Evolutionary conservation across 768 basidiomycete species (phyloP).

Genomic region (Panus rudis): DNA sequence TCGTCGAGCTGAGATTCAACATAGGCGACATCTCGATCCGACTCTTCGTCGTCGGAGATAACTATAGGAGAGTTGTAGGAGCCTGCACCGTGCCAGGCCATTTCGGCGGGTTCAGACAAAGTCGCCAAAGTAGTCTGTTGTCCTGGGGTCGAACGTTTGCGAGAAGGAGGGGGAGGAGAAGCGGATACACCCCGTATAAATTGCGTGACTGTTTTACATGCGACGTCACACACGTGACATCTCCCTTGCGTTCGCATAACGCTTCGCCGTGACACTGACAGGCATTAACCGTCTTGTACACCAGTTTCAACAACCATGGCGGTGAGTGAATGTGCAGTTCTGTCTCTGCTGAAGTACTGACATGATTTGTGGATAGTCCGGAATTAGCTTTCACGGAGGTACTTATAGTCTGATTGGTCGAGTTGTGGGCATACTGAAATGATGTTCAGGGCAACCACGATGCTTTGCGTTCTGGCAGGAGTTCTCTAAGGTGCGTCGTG

Average conservation of each 20-base stretch:
- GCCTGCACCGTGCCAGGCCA: slow-evolving; percentile 13
- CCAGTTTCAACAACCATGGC: slow-evolving; percentile 21
- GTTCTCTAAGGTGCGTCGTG: slow-evolving; percentile 54
- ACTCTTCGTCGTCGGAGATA: slow-evolving; percentile 21
- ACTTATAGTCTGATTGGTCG: slow-evolving; percentile 7
- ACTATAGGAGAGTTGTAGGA: slow-evolving; percentile 18
- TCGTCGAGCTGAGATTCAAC: slow-evolving; percentile 18
- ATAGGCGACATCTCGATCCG: slow-evolving; percentile 13
- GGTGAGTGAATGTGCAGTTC: slow-evolving; percentile 11
- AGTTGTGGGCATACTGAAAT: neutral
- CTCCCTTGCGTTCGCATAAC: no score
- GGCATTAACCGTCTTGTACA: no score
- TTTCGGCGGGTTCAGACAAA: no score
- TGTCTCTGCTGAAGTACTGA: neutral
- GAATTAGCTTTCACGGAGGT: slow-evolving; percentile 61
- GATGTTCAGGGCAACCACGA: slow-evolving; percentile 61
- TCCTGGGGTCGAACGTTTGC: no score
- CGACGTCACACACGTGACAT: no score
- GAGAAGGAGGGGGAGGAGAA: no score
- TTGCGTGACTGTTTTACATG: no score
- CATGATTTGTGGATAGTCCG: slow-evolving; percentile 40
- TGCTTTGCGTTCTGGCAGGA: slow-evolving; percentile 94
- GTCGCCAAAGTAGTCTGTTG: no score
- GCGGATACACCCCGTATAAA: no score
- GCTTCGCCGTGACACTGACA: no score